Evolutionary conservation across 352 stramenopile species (phyloP), one percentile per base, ranked within the genome.

Genomic region (Globisporangium nunn): DNA sequence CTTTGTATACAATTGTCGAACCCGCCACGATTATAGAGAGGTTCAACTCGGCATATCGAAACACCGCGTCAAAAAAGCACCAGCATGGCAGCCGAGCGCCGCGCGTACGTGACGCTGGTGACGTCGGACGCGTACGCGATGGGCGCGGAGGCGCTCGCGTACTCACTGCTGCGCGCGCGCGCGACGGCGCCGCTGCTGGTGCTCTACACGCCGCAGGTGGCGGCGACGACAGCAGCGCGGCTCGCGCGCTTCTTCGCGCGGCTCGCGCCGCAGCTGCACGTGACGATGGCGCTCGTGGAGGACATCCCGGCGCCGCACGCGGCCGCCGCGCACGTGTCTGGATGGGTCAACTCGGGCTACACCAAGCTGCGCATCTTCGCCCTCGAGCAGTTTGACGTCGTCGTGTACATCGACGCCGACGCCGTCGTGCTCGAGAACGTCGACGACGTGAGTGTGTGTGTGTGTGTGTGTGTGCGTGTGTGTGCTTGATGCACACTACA

Each of bases 321-420:
- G 1, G 14, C 23, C 12, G 30, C 6, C 2, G 57, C 73, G 12
- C 68, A 75, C 35, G 68, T 78, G 1, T 17, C 64, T 52, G 68
- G 70, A 1, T 78, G 67, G 70, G 58, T 78, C 18, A 78, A 75
- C 47, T 74, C 70, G 5, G 70, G 64, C 1, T 77, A 81, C 61
- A 69, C 67, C 4, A 78, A 78, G 44, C 66, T 78, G 46, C 49
- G 68, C 52, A 62, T 81, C 54, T 81, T 91, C 66, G 65, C 68
- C 43, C 67, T 95, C 55, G 66, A 75, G 17, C 67, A 87, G 58
- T 96, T 87, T 56, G 66, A 83, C 29, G 80, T 73, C n/a, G 76
- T 96, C 54, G 61, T 96, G 6, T 96, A 94, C 62, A 86, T 96
- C 54, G 82, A 95, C 65, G 70, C 82, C 4, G 83, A 95, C 61